phyloP scores from a whole-genome alignment of 1,139 yeast species.

The Scheffersomyces segobiensis region DNA sequence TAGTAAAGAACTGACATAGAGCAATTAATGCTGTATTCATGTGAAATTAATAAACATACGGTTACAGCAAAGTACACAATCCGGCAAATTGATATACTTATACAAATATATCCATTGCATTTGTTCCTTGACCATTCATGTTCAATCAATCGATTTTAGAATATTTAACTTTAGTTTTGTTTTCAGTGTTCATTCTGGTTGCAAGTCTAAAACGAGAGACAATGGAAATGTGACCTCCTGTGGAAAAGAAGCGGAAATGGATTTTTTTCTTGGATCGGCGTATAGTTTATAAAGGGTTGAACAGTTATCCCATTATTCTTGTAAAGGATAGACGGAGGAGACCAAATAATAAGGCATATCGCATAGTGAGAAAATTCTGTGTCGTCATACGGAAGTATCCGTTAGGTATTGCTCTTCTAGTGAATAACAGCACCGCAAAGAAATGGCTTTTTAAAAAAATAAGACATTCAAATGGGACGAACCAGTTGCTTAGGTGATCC shows the following conservation, averaged over 20 bases:
- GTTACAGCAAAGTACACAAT: not conserved
- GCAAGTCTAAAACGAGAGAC: no score
- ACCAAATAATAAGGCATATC: not conserved
- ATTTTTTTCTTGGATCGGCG: no score
- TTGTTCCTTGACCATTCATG: no score
- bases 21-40: not conserved
- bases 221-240: not conserved
- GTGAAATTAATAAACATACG: not conserved
- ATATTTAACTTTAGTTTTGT: no score
- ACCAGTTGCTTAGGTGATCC: not conserved
- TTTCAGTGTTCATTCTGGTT: no score
- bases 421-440: not conserved
- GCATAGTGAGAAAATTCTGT: not conserved
- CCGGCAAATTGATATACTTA: no score
- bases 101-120: no score
- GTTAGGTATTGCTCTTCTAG: not conserved
- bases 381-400: not conserved
- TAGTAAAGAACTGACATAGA: not conserved
- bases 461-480: not conserved
- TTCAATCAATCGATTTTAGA: no score
- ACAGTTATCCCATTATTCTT: not conserved
- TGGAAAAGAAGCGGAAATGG: not conserved
- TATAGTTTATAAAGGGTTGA: no score
- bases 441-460: not conserved
- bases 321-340: not conserved